phyloP scores from a whole-genome alignment of 352 stramenopile genomes.

The Pythium sp. region DNA sequence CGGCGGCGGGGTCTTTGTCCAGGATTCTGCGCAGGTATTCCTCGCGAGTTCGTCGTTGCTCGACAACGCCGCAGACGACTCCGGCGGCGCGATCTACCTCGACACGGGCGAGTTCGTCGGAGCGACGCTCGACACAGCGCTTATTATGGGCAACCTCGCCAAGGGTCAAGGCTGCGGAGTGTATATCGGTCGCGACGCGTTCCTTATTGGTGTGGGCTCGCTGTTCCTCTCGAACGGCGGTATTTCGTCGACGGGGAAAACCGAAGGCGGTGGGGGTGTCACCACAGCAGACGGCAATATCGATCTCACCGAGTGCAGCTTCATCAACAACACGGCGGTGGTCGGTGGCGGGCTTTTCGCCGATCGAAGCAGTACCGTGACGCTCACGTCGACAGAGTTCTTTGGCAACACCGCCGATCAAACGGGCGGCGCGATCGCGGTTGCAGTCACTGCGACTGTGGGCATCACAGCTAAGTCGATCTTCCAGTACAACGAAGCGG shows the following conservation, averaged over 20 bases:
- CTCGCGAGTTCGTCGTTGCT: constrained; percentile 27
- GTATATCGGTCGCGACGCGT: constrained; percentile 50
- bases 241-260: constrained; percentile 47
- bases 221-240: constrained; percentile 41
- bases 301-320: constrained; percentile 25
- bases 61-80: constrained; percentile 56
- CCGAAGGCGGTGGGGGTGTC: constrained; percentile 53
- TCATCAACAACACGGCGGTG: constrained; percentile 51
- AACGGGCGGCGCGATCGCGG: constrained; percentile 38
- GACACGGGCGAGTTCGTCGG: constrained; percentile 45
- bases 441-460: constrained; percentile 19
- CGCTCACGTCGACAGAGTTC: constrained; percentile 29
- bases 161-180: constrained; percentile 48
- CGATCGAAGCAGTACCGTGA: constrained; percentile 29
- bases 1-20: constrained; percentile 48
- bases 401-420: constrained; percentile 43
- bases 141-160: constrained; percentile 35
- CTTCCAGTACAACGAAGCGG: constrained; percentile 43
- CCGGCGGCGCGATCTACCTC: constrained; percentile 51
- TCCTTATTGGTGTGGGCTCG: constrained; percentile 20
- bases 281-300: constrained; percentile 36
- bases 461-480: constrained; percentile 14
- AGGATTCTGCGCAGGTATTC: constrained; percentile 27
- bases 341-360: constrained; percentile 41
- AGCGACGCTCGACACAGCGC: constrained; percentile 26